Conservation (phyloP, 2,329 filamentous ascomycete genomes). For the Paracamarosporium sp. region DNA sequence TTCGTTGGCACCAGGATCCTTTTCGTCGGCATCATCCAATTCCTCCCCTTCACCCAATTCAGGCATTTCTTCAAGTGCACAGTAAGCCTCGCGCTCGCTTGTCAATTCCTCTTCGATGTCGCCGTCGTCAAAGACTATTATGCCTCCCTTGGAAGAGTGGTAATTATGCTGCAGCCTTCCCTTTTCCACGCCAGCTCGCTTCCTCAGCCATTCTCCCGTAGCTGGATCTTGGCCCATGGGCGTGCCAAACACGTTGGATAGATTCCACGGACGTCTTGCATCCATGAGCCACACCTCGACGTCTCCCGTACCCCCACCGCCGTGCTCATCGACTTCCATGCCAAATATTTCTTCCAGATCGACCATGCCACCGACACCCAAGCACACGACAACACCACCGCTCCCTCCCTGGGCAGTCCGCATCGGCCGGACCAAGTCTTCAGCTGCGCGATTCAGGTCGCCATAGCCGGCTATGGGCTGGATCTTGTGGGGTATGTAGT, state of each 20-base stretch:
- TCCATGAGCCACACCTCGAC: slow-evolving; percentile 97
- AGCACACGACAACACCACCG: slow-evolving; percentile 87
- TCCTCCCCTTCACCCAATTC: slow-evolving; percentile 78
- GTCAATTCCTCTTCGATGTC: slow-evolving; percentile 86
- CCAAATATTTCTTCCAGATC: slow-evolving; percentile 83
- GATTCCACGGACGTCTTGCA: slow-evolving; percentile 89
- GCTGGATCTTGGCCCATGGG: slow-evolving; percentile 50
- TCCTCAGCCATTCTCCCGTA: slow-evolving; percentile 57
- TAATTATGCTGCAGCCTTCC: slow-evolving; percentile 77
- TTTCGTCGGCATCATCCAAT: slow-evolving; percentile 62
- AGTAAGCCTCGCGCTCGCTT: slow-evolving; percentile 80
- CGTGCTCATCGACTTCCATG: slow-evolving; percentile 72
- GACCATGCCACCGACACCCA: slow-evolving; percentile 90
- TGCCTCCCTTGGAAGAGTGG: slow-evolving; percentile 80
- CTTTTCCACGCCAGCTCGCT: slow-evolving; percentile 71
- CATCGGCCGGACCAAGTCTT: slow-evolving; percentile 83
- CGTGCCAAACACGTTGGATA: slow-evolving; percentile 90
- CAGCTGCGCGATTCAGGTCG: slow-evolving; percentile 81
- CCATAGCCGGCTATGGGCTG: slow-evolving; percentile 92
- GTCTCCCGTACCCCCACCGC: slow-evolving; percentile 70
- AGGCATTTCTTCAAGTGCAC: slow-evolving; percentile 88
- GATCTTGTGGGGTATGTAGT: slow-evolving; percentile 98
- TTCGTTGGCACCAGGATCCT: slow-evolving; percentile 55
- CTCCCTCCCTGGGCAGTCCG: slow-evolving; percentile 82
- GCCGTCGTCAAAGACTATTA: slow-evolving; percentile 94